Evolutionary conservation across 768 basidiomycete genomes (phyloP).

Genomic region (Boletus patriciae): DNA sequence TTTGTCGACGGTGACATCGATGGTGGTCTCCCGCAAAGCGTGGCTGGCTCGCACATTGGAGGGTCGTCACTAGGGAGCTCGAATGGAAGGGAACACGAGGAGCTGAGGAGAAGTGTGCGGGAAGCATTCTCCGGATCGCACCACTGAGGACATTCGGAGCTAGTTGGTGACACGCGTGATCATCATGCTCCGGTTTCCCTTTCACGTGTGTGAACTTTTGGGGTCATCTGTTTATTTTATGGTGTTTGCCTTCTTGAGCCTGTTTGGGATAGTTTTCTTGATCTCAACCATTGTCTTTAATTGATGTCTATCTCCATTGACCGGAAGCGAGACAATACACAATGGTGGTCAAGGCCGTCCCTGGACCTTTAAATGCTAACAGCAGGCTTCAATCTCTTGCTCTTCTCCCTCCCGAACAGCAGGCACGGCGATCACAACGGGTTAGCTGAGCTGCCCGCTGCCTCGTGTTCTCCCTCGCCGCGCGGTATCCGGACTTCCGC

Average conservation of each 20-base stretch:
- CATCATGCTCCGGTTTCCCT: background rate
- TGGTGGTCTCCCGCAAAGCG: conserved; percentile 57
- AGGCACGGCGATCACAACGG: conserved; percentile 5
- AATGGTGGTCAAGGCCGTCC: background rate
- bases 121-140: conserved; percentile 75
- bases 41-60: conserved; percentile 63
- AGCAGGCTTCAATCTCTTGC: no score
- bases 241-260: background rate
- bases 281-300: background rate
- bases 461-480: conserved; percentile 23
- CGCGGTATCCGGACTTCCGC: conserved; percentile 7
- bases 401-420: background rate
- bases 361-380: background rate
- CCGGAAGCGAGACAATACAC: background rate
- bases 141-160: conserved; percentile 21
- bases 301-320: background rate
- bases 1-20: conserved; percentile 78
- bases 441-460: conserved; percentile 1
- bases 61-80: conserved; percentile 67
- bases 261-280: conserved; percentile 3
- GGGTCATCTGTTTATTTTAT: conserved; percentile 11
- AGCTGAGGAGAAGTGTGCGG: conserved; percentile 76
- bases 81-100: conserved; percentile 67
- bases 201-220: background rate
- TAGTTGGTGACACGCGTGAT: no score